Evolutionary conservation across 805 yeast species (phyloP).

Genomic region (Kuraishia capsulata): DNA sequence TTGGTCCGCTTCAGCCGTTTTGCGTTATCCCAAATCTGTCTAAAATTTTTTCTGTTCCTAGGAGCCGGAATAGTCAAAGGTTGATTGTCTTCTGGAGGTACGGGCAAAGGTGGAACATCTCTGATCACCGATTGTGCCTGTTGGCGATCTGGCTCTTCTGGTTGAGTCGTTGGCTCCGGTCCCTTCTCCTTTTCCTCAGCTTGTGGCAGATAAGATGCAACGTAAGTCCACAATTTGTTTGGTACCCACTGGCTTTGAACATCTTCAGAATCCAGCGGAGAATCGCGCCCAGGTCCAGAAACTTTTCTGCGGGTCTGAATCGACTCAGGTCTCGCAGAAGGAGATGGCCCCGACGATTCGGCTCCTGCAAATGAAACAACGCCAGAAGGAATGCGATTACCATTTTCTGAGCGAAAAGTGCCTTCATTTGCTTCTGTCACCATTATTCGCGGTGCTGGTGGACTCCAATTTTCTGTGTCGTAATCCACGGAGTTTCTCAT

Average conservation of each 20-base stretch:
- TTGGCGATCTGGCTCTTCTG: no score
- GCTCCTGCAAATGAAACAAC: no score
- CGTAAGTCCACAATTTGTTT: neutral
- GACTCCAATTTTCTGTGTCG: neutral
- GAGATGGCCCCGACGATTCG: neutral
- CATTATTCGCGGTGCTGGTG: neutral
- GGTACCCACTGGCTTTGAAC: no score
- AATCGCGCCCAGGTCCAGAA: no score
- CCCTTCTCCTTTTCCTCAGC: neutral
- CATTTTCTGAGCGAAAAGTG: neutral
- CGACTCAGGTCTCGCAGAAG: neutral
- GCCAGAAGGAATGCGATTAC: no score
- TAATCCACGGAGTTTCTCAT: neutral
- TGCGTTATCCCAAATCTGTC: neutral
- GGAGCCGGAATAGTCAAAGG: neutral
- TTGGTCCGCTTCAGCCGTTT: neutral
- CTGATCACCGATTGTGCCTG: no score
- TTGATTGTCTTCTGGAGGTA: neutral
- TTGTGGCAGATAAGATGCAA: neutral
- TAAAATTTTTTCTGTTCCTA: neutral
- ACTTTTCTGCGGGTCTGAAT: no score
- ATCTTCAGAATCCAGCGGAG: neutral
- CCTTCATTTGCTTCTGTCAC: neutral
- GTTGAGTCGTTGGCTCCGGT: neutral
- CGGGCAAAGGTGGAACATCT: neutral